Percentiles rank a stretch among this genome's conserved stretches.
These are phyloP conservation scores for Salix koriyanagi DNA, from an alignment of 345 rosid genomes.

Conservation along the genomic window DNA sequence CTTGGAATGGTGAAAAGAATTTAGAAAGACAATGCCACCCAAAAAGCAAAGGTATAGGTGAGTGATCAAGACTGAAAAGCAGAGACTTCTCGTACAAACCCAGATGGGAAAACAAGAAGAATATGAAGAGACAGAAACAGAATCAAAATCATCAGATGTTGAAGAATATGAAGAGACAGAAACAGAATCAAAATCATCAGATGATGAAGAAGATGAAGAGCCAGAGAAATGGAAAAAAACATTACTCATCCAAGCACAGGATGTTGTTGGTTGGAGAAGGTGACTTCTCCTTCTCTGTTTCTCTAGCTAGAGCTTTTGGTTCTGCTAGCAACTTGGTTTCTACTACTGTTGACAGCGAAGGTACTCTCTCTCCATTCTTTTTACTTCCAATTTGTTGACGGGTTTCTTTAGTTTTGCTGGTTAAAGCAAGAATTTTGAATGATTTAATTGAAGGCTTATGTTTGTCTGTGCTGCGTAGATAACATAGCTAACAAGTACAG, in stretches of 20 bases:
- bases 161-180: background rate
- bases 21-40: background rate
- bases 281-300: conserved; percentile 55
- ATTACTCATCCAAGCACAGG: conserved; percentile 45
- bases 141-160: background rate
- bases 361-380: conserved; percentile 6
- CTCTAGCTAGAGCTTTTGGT: conserved; percentile 51
- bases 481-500: conserved; percentile 25
- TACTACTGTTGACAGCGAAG: conserved; percentile 43
- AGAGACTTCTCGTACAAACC: background rate
- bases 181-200: background rate
- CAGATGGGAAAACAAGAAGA: background rate
- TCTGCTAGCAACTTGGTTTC: conserved; percentile 56
- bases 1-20: background rate
- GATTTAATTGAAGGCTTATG: background rate
- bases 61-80: background rate
- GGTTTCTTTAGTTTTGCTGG: background rate
- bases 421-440: background rate
- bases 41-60: background rate
- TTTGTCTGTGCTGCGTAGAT: conserved; percentile 4
- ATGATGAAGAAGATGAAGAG: background rate
- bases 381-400: background rate
- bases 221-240: conserved; percentile 34
- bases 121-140: background rate
- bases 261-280: conserved; percentile 59